Evolutionary conservation across 164 flowering plant species (phyloP).

Genomic region (Piper longum): DNA sequence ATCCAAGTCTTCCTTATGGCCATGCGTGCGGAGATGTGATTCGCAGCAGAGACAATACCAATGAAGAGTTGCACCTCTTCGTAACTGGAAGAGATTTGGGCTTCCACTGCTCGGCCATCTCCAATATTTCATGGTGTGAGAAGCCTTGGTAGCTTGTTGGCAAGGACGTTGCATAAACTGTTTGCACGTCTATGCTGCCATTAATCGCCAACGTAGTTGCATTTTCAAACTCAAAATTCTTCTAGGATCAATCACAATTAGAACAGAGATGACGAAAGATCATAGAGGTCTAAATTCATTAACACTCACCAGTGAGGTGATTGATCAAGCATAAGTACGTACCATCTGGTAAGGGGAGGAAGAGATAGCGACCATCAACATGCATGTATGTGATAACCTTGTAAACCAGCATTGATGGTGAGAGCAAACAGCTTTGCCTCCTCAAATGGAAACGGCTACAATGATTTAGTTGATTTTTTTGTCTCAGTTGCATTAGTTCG

Average conservation of each 20-base stretch:
- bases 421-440: conserved; percentile 73
- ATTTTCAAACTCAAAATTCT: conserved; percentile 95
- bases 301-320: neutral
- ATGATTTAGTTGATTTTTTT: conserved; percentile 65
- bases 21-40: conserved; percentile 93
- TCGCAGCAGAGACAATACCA: conserved; percentile 84
- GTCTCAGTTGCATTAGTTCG: conserved; percentile 40
- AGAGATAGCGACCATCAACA: conserved; percentile 74
- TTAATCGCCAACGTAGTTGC: conserved; percentile 82
- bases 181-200: conserved; percentile 77
- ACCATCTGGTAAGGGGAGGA: conserved; percentile 89
- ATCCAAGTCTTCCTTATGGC: conserved; percentile 73
- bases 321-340: conserved; percentile 1
- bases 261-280: neutral
- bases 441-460: conserved; percentile 87
- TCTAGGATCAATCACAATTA: conserved; percentile 1
- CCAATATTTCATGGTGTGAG: conserved; percentile 69
- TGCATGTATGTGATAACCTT: conserved; percentile 79
- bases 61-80: conserved; percentile 47
- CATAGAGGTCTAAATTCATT: neutral
- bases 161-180: conserved; percentile 73
- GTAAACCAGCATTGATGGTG: conserved; percentile 79
- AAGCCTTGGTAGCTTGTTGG: conserved; percentile 84
- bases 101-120: conserved; percentile 70
- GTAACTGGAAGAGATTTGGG: conserved; percentile 37